Evolutionary conservation across 2,329 filamentous ascomycete genomes (phyloP), one percentile per base, ranked within the genome.

Genomic region (Fusarium sp.): DNA sequence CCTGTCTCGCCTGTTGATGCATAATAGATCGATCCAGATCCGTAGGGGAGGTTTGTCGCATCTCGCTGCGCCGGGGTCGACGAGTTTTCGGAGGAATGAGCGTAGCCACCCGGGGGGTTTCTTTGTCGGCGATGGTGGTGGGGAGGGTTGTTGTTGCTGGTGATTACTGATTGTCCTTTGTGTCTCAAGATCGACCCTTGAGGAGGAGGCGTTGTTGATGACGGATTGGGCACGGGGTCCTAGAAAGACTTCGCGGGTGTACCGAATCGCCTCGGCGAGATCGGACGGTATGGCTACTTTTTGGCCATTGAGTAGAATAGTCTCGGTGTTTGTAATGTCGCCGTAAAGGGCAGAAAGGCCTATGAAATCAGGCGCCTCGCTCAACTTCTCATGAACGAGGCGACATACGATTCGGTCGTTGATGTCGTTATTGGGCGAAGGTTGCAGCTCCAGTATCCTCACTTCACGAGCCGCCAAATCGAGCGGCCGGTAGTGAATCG

Each of bases 271-370:
- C 41, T 71, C 54, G 22, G 73, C 71, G 12, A 75, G 45, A 12
- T 74, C 50, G 11, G 33, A 44, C 9, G 73, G 73, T 39, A 75
- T 68, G 31, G 63, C 33, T 11, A 75, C 71, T 25, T 44, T 67
- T 9, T 44, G 50, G 6, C 73, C 71, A 13, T 75, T 74, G 18
- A 75, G 50, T 0, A 60, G 3, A 47, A 75, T 74, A 38, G 49
- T 38, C n/a, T 75, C 73, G 1, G 73, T 74, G 20, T 64, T 63
- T 29, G 69, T 53, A 18, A 75, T 47, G 36, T 75, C 71, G 20
- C 73, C 73, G 36, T 74, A 75, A 1, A 75, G 73, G 6, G 73
- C 63, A 6, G 73, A 75, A 8, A 75, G 71, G 3, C 73, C 73
- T 18, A 75, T 72, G 31, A 71, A 75, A n/a, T 75, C 73, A 17